These are phyloP conservation scores for Aureobasidium vineae DNA, from an alignment of 2,329 filamentous ascomycete genomes.

Conservation along the genomic window DNA sequence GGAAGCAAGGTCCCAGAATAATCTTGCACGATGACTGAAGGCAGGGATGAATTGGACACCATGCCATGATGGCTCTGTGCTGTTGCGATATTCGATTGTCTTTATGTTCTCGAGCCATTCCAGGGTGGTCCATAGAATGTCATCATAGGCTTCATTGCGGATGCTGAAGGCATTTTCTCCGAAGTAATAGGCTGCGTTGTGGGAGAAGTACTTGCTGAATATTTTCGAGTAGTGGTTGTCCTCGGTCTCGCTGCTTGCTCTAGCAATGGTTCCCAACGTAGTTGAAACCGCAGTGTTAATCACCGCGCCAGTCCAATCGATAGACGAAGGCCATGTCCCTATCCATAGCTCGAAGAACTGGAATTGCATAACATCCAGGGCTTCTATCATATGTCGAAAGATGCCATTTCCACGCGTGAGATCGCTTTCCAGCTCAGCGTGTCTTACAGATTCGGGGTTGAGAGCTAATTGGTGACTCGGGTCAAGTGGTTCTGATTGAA, in stretches of 20 bases:
- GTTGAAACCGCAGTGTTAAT: constrained; percentile 71
- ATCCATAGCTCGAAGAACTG: constrained; percentile 73
- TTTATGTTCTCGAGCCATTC: constrained; percentile 83
- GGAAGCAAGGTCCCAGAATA: constrained; percentile 81
- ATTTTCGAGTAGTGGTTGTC: neutral
- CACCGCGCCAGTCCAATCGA: constrained; percentile 93
- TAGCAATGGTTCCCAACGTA: constrained; percentile 8
- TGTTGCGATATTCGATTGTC: constrained; percentile 69
- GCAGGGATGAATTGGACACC: constrained; percentile 71
- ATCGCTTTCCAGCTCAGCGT: neutral
- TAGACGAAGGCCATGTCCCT: constrained; percentile 79
- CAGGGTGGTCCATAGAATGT: constrained; percentile 93
- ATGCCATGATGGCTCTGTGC: constrained; percentile 60
- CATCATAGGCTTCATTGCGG: constrained; percentile 79
- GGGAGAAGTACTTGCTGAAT: constrained; percentile 76
- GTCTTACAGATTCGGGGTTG: neutral
- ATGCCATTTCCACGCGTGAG: neutral
- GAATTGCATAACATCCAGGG: constrained; percentile 71
- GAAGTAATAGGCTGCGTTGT: constrained; percentile 76
- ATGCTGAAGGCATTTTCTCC: constrained; percentile 77
- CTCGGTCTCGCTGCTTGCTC: neutral
- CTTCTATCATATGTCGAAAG: constrained; percentile 39
- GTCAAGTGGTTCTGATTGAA: neutral
- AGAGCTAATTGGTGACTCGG: neutral
- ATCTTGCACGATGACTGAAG: constrained; percentile 76